Base-by-base conservation (phyloP, 2,329 filamentous ascomycete genomes). In the Mollisia scopiformis region DNA sequence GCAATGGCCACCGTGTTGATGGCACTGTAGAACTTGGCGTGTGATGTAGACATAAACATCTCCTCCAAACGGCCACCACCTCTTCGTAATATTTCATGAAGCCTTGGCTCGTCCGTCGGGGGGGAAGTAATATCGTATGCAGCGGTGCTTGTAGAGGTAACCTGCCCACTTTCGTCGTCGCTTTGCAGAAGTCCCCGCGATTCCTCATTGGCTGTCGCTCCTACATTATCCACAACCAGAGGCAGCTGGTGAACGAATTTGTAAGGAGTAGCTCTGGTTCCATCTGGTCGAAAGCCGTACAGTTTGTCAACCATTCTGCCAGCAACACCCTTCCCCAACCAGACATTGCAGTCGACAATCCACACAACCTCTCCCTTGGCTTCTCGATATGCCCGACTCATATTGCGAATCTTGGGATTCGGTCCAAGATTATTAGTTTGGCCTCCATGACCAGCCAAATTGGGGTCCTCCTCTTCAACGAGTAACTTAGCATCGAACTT, bases 371-470 rank as follows among this genome's bases (percentile, higher is more conserved):
- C 93, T 1, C 91, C 89, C 65, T 89, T 88, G 1, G 93, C 92
- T 72, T 98, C 93, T 28, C 93, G 82, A 73, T 97, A 99, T 2
- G 92, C 93, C 46, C 92, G 86, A 74, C 93, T 97, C 82, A 98
- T 92, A 74, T 99, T 99, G 54, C 95, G 84, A 69, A 99, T 96
- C 80, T 99, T 99, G n/a, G 95, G 95, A 72, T 99, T 99, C 1
- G 95, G 95, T 0, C 96, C 96, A 59, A 98, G 82, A 59, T 85
- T 82, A 64, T 83, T 76, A 53, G 77, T 70, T 50, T 81, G 76
- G 56, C 81, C 82, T 11, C 77, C 75, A 31, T 79, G 70, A 30
- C 82, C 83, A 56, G 86, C 83, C 8, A 96, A 78, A 30, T 86
- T 75, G 0, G 90, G 86, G 73, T 97, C 93, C 62, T 96, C 90